phyloP scores from a whole-genome alignment of 164 flowering plant species.

The Litsea cubeba region DNA sequence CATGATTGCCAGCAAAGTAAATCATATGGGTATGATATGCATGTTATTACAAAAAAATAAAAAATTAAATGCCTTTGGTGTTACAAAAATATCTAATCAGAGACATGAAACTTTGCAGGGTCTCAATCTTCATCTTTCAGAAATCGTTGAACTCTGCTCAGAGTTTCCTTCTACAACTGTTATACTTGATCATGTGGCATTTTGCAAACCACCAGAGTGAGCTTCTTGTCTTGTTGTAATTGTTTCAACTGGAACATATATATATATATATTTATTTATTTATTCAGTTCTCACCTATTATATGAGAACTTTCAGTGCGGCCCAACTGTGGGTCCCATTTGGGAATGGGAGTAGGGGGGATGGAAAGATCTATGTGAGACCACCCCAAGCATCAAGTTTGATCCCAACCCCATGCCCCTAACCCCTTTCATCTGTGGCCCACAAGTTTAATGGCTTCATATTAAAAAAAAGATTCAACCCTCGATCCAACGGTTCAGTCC shows the following conservation, averaged over 20 bases:
- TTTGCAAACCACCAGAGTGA: constrained; percentile 88
- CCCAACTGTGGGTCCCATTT: too few relatives aligned
- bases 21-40: not conserved
- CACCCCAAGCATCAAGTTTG: too few relatives aligned
- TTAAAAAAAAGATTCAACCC: too few relatives aligned
- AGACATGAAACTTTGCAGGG: constrained; percentile 46
- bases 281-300: too few relatives aligned
- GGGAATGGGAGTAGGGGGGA: too few relatives aligned
- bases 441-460: too few relatives aligned
- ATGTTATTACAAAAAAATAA: not conserved
- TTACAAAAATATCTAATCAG: not conserved
- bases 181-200: constrained; percentile 80
- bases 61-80: not conserved
- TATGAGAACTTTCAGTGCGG: too few relatives aligned
- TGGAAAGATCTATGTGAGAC: too few relatives aligned
- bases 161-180: constrained; percentile 80
- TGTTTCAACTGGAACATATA: not conserved
- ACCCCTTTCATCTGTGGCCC: too few relatives aligned
- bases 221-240: constrained; percentile 3
- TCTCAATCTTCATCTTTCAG: constrained; percentile 66
- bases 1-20: not conserved
- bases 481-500: too few relatives aligned
- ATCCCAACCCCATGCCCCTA: too few relatives aligned
- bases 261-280: not conserved
- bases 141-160: constrained; percentile 72